Evolutionary conservation across 2,329 filamentous ascomycete species (phyloP).

Genomic region (Pochonia chlamydosporia): DNA sequence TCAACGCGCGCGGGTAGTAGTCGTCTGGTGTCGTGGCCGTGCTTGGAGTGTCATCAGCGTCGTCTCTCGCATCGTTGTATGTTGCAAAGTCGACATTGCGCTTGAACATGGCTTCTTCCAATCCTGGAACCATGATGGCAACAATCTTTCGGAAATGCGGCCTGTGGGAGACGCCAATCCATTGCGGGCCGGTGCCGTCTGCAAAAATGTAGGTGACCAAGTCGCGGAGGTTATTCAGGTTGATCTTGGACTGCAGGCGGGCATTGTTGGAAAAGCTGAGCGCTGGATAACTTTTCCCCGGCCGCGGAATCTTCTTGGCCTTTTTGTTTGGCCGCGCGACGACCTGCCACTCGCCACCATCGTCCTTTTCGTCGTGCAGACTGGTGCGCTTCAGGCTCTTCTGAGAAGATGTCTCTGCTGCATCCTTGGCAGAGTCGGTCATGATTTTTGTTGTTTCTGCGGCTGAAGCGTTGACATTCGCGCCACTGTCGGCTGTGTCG

Average conservation of each 20-base stretch:
- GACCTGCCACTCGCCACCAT: conserved; percentile 46
- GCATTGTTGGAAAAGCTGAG: conserved; percentile 53
- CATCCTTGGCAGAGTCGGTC: conserved; percentile 8
- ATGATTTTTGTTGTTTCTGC: conserved; percentile 7
- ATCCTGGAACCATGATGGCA: conserved; percentile 82
- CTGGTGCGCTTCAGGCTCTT: conserved; percentile 43
- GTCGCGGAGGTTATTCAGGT: conserved; percentile 56
- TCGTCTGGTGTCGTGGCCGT: conserved; percentile 47
- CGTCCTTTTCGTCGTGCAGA: conserved; percentile 33
- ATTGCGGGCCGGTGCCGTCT: conserved; percentile 59
- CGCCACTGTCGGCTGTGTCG: neutral
- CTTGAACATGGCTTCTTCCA: conserved; percentile 88
- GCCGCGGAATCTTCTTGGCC: conserved; percentile 54
- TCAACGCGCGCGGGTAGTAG: conserved; percentile 51
- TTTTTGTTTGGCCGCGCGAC: conserved; percentile 52
- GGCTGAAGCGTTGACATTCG: neutral
- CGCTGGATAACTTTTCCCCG: conserved; percentile 51
- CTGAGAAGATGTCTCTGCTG: conserved; percentile 14
- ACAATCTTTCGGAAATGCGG: conserved; percentile 73
- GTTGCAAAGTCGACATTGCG: conserved; percentile 43
- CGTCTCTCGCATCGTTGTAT: conserved; percentile 31
- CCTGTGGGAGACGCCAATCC: conserved; percentile 57
- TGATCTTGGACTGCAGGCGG: conserved; percentile 56
- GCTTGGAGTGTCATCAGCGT: conserved; percentile 20
- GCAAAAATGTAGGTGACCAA: conserved; percentile 62